A percentile compares a stretch with the other conserved stretches of the same genome.
phyloP scores from a whole-genome alignment of 2,329 filamentous ascomycete species.

The Ascochyta viciae-villosae region DNA sequence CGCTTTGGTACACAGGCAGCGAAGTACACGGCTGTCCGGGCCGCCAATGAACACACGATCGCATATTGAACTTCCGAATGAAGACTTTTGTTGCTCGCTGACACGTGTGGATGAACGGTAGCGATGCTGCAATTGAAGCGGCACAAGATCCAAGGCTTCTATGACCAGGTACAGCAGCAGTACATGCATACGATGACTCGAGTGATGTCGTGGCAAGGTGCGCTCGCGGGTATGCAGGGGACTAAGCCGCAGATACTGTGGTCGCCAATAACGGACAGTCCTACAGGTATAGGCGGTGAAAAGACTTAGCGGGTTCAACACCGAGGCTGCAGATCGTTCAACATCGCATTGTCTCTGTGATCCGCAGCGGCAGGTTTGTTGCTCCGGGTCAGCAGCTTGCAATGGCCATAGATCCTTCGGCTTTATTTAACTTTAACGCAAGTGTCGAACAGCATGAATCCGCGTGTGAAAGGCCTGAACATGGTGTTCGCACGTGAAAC shows the following conservation, averaged over 20 bases:
- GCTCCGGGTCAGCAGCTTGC: background rate
- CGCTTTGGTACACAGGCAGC: background rate
- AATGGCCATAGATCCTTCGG: background rate
- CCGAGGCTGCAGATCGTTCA: background rate
- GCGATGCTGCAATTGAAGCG: slow-evolving; percentile 15
- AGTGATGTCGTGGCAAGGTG: slow-evolving; percentile 11
- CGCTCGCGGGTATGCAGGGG: slow-evolving; percentile 14
- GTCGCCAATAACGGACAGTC: slow-evolving; percentile 7
- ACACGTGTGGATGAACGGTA: slow-evolving; percentile 8
- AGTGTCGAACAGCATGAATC: background rate
- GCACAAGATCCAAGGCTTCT: slow-evolving; percentile 12
- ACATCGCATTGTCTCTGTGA: background rate
- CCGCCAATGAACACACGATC: background rate
- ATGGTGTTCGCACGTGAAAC: slow-evolving; percentile 11
- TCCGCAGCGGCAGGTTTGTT: background rate
- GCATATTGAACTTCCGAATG: background rate
- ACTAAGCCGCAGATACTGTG: background rate
- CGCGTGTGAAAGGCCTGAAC: slow-evolving; percentile 7
- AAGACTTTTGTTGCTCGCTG: background rate
- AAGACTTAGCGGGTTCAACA: background rate
- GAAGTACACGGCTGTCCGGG: background rate
- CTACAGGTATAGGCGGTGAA: slow-evolving; percentile 8
- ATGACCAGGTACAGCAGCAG: background rate
- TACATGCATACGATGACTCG: slow-evolving; percentile 3
- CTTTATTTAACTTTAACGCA: background rate